These are phyloP conservation scores for Ceratocystis alfenasii DNA, from an alignment of 2,329 filamentous ascomycete genomes.

Conservation along the genomic window DNA sequence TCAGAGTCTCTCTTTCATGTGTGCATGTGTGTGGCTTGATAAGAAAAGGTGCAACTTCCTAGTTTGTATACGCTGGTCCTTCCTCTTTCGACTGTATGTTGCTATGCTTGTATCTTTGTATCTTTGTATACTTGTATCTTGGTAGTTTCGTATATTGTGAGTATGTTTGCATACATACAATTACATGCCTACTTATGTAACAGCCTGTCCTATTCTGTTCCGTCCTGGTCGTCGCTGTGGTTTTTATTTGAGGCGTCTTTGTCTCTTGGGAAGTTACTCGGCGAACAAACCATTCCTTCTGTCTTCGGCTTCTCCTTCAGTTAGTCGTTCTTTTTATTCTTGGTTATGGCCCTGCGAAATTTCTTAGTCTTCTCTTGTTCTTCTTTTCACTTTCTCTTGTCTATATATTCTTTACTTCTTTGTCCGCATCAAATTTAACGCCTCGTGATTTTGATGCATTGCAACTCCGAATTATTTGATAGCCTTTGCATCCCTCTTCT, in stretches of 20 bases:
- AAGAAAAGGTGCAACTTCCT: constrained; percentile 2
- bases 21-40: neutral
- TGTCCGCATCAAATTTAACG: neutral
- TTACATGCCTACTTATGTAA: neutral
- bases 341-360: neutral
- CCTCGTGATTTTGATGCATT: neutral
- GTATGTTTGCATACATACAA: neutral
- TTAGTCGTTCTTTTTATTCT: neutral
- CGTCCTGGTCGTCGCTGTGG: neutral
- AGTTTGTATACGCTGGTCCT: neutral
- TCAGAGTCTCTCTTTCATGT: neutral
- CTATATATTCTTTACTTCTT: neutral
- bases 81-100: neutral
- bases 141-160: neutral
- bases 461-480: constrained; percentile 9
- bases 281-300: neutral
- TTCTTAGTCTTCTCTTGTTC: neutral
- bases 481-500: neutral
- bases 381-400: neutral
- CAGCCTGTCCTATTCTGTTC: neutral
- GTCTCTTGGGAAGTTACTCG: constrained; percentile 1
- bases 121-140: neutral
- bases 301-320: neutral
- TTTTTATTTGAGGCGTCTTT: neutral
- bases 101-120: no score